Evolutionary conservation across 176 grass and related monocot species (phyloP).

Genomic region (Miscanthus lutarioriparius): DNA sequence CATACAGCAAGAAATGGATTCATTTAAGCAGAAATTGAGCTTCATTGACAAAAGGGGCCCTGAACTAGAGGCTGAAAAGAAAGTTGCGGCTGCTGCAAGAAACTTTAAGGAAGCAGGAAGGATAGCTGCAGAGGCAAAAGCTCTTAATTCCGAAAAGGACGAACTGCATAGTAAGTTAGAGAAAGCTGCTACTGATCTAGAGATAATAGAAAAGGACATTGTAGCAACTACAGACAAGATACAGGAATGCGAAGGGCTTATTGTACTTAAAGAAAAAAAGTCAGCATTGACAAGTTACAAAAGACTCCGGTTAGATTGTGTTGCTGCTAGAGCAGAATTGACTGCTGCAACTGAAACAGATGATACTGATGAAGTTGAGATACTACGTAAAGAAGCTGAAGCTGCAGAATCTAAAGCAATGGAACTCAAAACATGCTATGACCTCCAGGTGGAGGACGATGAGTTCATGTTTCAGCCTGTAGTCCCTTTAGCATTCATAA

Average conservation of each 20-base stretch:
- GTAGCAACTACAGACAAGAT: slow-evolving; percentile 58
- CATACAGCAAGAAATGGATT: slow-evolving; percentile 76
- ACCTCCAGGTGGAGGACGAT: slow-evolving; percentile 52
- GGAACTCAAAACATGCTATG: slow-evolving; percentile 72
- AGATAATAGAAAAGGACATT: slow-evolving; percentile 78
- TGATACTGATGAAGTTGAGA: slow-evolving; percentile 66
- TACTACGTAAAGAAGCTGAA: slow-evolving; percentile 76
- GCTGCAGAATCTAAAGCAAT: slow-evolving; percentile 67
- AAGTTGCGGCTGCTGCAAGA: slow-evolving; percentile 86
- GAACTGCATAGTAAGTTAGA: slow-evolving; percentile 67
- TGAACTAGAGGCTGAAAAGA: slow-evolving; percentile 96
- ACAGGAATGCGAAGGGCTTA: slow-evolving; percentile 76
- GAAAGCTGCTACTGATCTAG: slow-evolving; percentile 63
- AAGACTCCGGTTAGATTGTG: slow-evolving; percentile 65
- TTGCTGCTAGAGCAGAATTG: slow-evolving; percentile 81
- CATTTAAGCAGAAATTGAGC: slow-evolving; percentile 68
- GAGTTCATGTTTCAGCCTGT: slow-evolving; percentile 42
- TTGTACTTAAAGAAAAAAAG: slow-evolving; percentile 82
- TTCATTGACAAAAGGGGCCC: slow-evolving; percentile 92
- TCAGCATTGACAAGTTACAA: slow-evolving; percentile 80
- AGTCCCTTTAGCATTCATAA: slow-evolving; percentile 67
- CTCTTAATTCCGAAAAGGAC: slow-evolving; percentile 81
- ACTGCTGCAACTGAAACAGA: slow-evolving; percentile 75
- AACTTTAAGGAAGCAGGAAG: slow-evolving; percentile 94
- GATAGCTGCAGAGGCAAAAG: slow-evolving; percentile 83